A percentile compares a stretch with the other conserved stretches of the same genome.
Conservation (phyloP, 345 rosid species). For the Bruguiera gymnorhiza region DNA sequence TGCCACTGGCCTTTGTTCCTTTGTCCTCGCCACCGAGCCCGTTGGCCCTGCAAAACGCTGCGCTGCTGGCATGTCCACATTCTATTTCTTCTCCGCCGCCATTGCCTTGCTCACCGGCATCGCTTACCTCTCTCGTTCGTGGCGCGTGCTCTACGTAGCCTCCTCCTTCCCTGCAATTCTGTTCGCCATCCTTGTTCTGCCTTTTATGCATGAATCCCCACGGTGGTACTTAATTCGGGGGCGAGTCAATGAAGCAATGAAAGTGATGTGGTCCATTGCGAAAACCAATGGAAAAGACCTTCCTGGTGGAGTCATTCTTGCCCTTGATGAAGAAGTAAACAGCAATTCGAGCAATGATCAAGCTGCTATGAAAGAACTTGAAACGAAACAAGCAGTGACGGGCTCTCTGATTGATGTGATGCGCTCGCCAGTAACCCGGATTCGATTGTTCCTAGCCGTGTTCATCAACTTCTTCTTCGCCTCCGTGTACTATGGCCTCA, state of each 20-base stretch:
- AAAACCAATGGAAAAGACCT: constrained; percentile 49
- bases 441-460: constrained; percentile 51
- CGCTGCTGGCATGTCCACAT: constrained; percentile 89
- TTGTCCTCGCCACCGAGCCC: constrained; percentile 85
- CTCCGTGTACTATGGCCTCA: constrained; percentile 83
- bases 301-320: constrained; percentile 58
- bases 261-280: constrained; percentile 65
- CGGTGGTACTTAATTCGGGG: constrained; percentile 92
- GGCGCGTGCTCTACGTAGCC: constrained; percentile 74
- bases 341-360: constrained; percentile 6
- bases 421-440: constrained; percentile 53
- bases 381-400: constrained; percentile 32
- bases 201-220: constrained; percentile 81
- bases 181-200: constrained; percentile 59
- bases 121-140: constrained; percentile 62
- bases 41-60: constrained; percentile 83
- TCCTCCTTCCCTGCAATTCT: constrained; percentile 71
- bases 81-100: constrained; percentile 86
- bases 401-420: constrained; percentile 72
- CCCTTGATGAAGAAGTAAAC: constrained; percentile 59
- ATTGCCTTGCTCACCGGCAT: constrained; percentile 64
- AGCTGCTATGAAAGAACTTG: constrained; percentile 11
- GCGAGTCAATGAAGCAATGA: constrained; percentile 60
- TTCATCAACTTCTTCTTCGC: constrained; percentile 68
- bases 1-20: constrained; percentile 81